Evolutionary conservation across 352 stramenopile species (phyloP).

Genomic region (Blastocystis sp.): DNA sequence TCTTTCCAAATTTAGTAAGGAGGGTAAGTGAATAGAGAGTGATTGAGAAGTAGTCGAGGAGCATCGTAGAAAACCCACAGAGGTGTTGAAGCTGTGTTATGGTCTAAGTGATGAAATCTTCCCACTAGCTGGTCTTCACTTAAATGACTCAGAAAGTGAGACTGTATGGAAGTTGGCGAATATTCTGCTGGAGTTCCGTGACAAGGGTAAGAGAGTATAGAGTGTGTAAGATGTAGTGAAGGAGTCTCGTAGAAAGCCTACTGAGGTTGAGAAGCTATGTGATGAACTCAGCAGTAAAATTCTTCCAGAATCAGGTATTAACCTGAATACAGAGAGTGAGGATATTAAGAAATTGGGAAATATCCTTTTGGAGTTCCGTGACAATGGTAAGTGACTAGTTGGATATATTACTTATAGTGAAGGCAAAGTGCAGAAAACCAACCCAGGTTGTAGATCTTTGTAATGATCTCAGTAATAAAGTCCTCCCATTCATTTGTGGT

Average conservation of each 20-base stretch:
- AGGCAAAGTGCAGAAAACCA: not conserved
- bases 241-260: not conserved
- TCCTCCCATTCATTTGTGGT: slow-evolving; percentile 80
- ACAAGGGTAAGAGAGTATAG: slow-evolving; percentile 66
- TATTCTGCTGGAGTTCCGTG: slow-evolving; percentile 82
- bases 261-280: slow-evolving; percentile 78
- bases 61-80: no score
- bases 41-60: no score
- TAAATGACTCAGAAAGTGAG: not conserved
- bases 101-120: no score
- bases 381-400: no score
- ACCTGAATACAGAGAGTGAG: no score
- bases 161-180: slow-evolving; percentile 74
- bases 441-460: slow-evolving; percentile 78
- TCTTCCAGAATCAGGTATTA: slow-evolving; percentile 79
- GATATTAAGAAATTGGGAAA: no score
- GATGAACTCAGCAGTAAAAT: slow-evolving; percentile 82
- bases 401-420: no score
- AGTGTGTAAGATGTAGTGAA: slow-evolving; percentile 48
- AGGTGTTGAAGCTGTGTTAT: no score
- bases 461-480: slow-evolving; percentile 81
- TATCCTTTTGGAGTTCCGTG: no score
- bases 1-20: no score
- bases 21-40: no score
- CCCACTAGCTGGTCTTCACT: not conserved